phyloP scores from a whole-genome alignment of 345 rosid species.

The Populus euphratica region DNA sequence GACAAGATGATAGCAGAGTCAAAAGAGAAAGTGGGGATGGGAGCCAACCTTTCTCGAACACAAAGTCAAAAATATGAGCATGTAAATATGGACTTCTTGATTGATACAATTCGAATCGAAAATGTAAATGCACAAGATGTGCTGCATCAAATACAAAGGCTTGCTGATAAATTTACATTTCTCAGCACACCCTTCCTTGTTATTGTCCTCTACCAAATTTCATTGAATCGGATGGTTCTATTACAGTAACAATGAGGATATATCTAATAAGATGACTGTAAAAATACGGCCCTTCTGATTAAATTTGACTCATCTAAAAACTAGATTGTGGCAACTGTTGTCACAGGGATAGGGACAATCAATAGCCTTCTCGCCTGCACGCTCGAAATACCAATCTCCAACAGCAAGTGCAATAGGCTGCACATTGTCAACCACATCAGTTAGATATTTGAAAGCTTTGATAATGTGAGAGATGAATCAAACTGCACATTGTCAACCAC shows the following conservation, averaged over 20 bases:
- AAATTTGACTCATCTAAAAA: constrained; percentile 47
- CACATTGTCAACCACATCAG: constrained; percentile 13
- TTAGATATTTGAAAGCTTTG: not conserved
- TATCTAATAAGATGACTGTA: not conserved
- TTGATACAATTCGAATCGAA: not conserved
- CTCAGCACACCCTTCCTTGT: constrained; percentile 18
- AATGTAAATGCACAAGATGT: not conserved
- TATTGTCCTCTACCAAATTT: constrained; percentile 26
- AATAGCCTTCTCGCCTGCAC: constrained; percentile 53
- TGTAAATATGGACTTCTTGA: not conserved
- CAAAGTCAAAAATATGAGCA: not conserved
- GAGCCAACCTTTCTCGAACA: not conserved
- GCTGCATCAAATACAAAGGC: not conserved
- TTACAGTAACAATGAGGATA: constrained; percentile 3
- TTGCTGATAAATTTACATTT: constrained; percentile 26
- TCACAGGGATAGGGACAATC: constrained; percentile 95
- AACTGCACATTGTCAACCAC: constrained; percentile 36
- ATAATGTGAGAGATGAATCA: not conserved
- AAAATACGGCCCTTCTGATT: not conserved
- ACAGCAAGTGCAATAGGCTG: constrained; percentile 86
- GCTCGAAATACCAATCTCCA: constrained; percentile 92
- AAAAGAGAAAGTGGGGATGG: not conserved
- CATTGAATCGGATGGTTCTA: constrained; percentile 15
- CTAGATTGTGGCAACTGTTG: constrained; percentile 83
- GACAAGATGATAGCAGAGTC: too few relatives aligned